Conservation (phyloP, 1,284 basidiomycete species). For the Malassezia caprae region DNA sequence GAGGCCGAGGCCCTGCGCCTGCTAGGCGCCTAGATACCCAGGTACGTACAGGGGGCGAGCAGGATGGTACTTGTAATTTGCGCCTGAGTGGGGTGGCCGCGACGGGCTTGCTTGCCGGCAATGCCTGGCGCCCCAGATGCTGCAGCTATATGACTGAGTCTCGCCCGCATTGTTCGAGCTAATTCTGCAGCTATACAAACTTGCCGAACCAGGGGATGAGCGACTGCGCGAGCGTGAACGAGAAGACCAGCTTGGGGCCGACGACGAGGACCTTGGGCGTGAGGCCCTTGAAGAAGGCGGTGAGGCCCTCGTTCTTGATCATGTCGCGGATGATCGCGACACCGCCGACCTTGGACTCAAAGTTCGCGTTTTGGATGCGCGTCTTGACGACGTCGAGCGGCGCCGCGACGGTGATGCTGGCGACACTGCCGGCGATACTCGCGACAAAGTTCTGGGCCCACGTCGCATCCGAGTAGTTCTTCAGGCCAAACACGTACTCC, state of each 20-base stretch:
- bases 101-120: constrained; percentile 37
- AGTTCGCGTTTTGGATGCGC: constrained; percentile 91
- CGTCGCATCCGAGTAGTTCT: constrained; percentile 82
- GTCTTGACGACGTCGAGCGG: constrained; percentile 86
- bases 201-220: constrained; percentile 87
- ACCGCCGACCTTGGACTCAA: constrained; percentile 78
- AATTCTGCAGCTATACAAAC: constrained; percentile 25
- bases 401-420: constrained; percentile 89
- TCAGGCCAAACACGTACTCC: constrained; percentile 77
- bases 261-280: constrained; percentile 76
- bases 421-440: constrained; percentile 82
- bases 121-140: constrained; percentile 29
- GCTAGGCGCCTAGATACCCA: constrained; percentile 18
- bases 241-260: constrained; percentile 94
- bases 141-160: constrained; percentile 20
- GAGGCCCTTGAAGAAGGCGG: constrained; percentile 92
- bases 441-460: constrained; percentile 73
- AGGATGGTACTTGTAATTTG: constrained; percentile 45
- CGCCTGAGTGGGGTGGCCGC: constrained; percentile 30
- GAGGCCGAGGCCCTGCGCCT: constrained; percentile 24
- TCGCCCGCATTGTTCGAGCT: not conserved
- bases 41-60: constrained; percentile 7
- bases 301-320: constrained; percentile 70
- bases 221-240: constrained; percentile 90
- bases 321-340: constrained; percentile 75